Evolutionary conservation across 768 basidiomycete genomes (phyloP).

Genomic region (Tylopilus subfusipes): DNA sequence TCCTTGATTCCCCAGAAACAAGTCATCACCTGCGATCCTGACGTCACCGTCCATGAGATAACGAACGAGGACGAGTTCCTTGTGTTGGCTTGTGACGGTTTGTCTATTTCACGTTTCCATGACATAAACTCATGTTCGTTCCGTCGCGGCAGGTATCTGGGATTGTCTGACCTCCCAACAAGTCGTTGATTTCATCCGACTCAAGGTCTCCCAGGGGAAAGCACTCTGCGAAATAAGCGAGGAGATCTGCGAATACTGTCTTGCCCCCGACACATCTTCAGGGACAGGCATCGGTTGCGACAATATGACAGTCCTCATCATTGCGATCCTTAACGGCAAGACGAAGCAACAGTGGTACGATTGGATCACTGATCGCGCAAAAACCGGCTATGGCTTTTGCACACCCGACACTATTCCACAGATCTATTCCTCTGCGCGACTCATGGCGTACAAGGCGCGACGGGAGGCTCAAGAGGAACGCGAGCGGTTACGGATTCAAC

Average conservation of each 20-base stretch:
- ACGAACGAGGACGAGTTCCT: slow-evolving; percentile 93
- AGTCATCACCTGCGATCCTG: slow-evolving; percentile 93
- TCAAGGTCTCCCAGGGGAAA: slow-evolving; percentile 74
- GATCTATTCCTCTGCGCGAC: slow-evolving; percentile 64
- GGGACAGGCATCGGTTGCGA: slow-evolving; percentile 95
- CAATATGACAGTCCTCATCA: slow-evolving; percentile 95
- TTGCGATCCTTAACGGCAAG: slow-evolving; percentile 82
- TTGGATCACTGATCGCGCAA: slow-evolving; percentile 84
- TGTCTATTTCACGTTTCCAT: slow-evolving; percentile 17
- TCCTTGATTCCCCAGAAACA: slow-evolving; percentile 80
- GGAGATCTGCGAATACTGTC: slow-evolving; percentile 85
- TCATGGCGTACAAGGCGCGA: slow-evolving; percentile 60
- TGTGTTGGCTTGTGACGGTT: slow-evolving; percentile 96
- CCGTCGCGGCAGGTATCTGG: slow-evolving; percentile 79
- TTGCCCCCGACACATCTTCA: slow-evolving; percentile 89
- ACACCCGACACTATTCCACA: slow-evolving; percentile 77
- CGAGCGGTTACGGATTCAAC: slow-evolving; percentile 37
- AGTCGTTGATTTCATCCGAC: slow-evolving; percentile 83
- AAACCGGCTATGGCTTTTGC: slow-evolving; percentile 66
- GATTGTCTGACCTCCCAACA: slow-evolving; percentile 94
- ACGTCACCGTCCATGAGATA: slow-evolving; percentile 77
- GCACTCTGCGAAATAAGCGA: slow-evolving; percentile 82
- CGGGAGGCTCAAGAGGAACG: slow-evolving; percentile 54
- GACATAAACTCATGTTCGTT: slow-evolving; percentile 3
- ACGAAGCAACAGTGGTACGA: slow-evolving; percentile 91